phyloP scores from a whole-genome alignment of 345 rosid genomes.

The Gossypium anomalum region DNA sequence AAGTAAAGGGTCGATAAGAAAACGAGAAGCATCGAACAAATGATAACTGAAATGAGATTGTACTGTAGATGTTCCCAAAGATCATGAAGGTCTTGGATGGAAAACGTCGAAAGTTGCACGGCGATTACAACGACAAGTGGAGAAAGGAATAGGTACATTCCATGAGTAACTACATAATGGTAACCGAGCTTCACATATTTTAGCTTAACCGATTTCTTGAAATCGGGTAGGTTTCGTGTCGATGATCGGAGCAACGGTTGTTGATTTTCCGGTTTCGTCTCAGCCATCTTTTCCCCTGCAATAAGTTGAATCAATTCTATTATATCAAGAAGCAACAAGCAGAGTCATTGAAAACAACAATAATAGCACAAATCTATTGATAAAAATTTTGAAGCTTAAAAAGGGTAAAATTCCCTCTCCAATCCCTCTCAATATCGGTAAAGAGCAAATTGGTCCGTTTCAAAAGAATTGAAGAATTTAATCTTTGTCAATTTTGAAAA shows the following conservation, averaged over 20 bases:
- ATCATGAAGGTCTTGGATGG: slow-evolving; percentile 32
- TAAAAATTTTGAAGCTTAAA: not conserved
- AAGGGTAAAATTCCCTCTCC: too few relatives aligned
- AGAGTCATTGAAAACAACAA: not conserved
- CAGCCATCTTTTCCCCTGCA: slow-evolving; percentile 12
- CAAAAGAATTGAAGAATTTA: too few relatives aligned
- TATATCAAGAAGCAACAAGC: not conserved
- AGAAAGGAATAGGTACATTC: slow-evolving; percentile 48
- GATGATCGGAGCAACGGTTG: slow-evolving; percentile 13
- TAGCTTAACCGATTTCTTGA: slow-evolving; percentile 55
- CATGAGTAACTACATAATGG: slow-evolving; percentile 57
- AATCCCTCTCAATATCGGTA: too few relatives aligned
- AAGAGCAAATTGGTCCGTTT: too few relatives aligned
- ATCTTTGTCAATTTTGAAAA: too few relatives aligned
- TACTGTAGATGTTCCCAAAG: slow-evolving; percentile 49
- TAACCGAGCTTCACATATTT: slow-evolving; percentile 70
- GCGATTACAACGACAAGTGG: slow-evolving; percentile 36
- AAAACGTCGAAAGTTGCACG: slow-evolving; percentile 36
- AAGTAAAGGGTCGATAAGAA: slow-evolving; percentile 39
- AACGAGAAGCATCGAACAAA: slow-evolving; percentile 39
- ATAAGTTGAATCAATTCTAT: not conserved
- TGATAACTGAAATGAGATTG: slow-evolving; percentile 38
- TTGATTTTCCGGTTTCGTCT: not conserved
- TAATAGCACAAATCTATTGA: not conserved
- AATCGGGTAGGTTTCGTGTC: slow-evolving; percentile 39